A percentile compares a stretch with the other conserved stretches of the same genome.
These are phyloP conservation scores for Kingdonia uniflora DNA, from an alignment of 164 flowering plant genomes.

Conservation along the genomic window DNA sequence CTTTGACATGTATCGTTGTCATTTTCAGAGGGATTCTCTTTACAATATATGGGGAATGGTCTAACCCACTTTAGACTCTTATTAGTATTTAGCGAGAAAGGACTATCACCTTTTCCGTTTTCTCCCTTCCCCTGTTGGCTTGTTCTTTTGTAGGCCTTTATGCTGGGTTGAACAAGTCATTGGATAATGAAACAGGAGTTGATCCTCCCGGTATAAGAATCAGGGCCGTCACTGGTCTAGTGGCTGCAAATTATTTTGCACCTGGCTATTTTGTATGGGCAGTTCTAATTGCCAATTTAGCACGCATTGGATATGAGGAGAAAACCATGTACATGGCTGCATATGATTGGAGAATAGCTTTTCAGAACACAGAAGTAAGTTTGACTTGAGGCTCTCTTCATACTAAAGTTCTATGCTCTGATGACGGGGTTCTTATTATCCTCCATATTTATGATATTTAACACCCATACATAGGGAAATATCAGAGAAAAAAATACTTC, in stretches of 20 bases:
- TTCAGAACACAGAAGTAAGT: conserved; percentile 54
- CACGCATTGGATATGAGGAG: conserved; percentile 59
- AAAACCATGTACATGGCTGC: conserved; percentile 67
- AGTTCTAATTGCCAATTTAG: conserved; percentile 56
- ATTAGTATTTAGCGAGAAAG: too few species aligned
- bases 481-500: too few species aligned
- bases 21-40: too few species aligned
- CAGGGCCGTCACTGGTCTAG: conserved; percentile 54
- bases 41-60: too few species aligned
- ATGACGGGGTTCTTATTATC: too few species aligned
- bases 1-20: too few species aligned
- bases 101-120: not conserved
- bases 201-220: conserved; percentile 50
- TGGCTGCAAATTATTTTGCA: conserved; percentile 65
- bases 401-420: too few species aligned
- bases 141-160: conserved; percentile 33
- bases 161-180: conserved; percentile 62
- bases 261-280: conserved; percentile 73
- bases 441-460: too few species aligned
- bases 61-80: too few species aligned
- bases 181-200: conserved; percentile 56
- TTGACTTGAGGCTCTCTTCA: not conserved
- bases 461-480: too few species aligned
- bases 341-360: conserved; percentile 59
- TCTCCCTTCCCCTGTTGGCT: not conserved